Percentiles rank a stretch among this genome's conserved stretches.
Evolutionary conservation across 257 asterid genomes (phyloP).

Genomic region (Solanum bulbocastanum): DNA sequence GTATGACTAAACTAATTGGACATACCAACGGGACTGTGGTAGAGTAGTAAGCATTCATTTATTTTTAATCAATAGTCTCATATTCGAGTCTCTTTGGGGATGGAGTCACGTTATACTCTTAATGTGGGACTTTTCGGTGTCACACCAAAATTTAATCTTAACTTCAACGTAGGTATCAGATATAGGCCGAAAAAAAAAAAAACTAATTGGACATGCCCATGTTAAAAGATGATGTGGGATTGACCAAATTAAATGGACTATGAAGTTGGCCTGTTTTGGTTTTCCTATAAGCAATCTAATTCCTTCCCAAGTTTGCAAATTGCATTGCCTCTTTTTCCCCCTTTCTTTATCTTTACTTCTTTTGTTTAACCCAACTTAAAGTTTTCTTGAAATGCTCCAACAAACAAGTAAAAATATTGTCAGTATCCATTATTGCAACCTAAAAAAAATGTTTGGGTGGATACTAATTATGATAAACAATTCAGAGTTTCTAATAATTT

Average conservation of each 20-base stretch:
- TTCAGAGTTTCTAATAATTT: background rate
- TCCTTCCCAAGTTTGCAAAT: background rate
- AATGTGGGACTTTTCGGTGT: background rate
- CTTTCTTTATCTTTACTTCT: background rate
- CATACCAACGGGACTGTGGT: background rate
- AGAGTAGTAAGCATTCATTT: accelerated
- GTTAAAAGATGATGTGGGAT: background rate
- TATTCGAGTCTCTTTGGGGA: background rate
- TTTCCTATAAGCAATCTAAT: background rate
- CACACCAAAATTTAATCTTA: too few relatives aligned
- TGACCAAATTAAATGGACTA: background rate
- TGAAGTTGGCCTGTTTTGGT: background rate
- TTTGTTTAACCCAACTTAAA: background rate
- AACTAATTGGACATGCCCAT: background rate
- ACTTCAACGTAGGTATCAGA: too few relatives aligned
- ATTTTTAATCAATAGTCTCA: too few relatives aligned
- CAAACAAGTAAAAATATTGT: background rate
- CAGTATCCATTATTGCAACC: background rate
- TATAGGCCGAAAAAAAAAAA: background rate
- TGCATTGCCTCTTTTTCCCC: background rate
- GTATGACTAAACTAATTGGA: background rate
- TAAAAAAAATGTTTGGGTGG: background rate
- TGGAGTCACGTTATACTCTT: too few relatives aligned
- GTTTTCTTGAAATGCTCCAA: background rate
- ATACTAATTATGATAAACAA: background rate